These are phyloP conservation scores for Aspergillus versicolor DNA, from an alignment of 2,329 filamentous ascomycete species.

Conservation along the genomic window DNA sequence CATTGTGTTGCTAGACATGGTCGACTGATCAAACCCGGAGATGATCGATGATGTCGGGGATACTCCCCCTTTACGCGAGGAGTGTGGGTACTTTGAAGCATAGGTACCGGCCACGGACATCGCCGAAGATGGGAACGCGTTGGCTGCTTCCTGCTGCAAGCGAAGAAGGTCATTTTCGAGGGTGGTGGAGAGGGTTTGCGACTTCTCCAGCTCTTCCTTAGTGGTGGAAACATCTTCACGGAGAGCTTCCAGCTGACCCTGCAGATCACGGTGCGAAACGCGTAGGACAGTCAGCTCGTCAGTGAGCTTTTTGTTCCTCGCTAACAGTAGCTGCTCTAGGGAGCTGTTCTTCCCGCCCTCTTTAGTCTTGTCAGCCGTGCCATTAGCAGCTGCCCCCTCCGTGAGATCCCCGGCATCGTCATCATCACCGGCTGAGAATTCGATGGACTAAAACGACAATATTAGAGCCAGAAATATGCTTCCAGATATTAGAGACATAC, in stretches of 20 bases:
- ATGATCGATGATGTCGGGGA: conserved; percentile 98
- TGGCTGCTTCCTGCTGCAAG: conserved; percentile 80
- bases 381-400: conserved; percentile 45
- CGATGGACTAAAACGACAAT: conserved; percentile 66
- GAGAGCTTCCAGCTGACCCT: conserved; percentile 72
- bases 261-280: conserved; percentile 90
- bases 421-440: conserved; percentile 88
- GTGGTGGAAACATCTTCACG: conserved; percentile 81
- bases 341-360: conserved; percentile 60
- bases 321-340: conserved; percentile 84
- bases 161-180: conserved; percentile 88
- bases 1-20: conserved; percentile 50
- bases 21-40: conserved; percentile 82
- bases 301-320: conserved; percentile 92
- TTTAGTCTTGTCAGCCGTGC: conserved; percentile 56
- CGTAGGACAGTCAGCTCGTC: conserved; percentile 91
- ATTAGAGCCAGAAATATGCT: conserved; percentile 8
- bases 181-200: conserved; percentile 79
- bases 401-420: conserved; percentile 52
- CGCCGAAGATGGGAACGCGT: conserved; percentile 77
- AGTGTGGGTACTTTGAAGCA: conserved; percentile 72
- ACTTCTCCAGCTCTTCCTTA: conserved; percentile 81
- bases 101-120: conserved; percentile 94
- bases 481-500: conserved; percentile 32
- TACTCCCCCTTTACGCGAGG: conserved; percentile 66